Conservation (phyloP, 805 yeast species). For the Nakazawaea siamensis region DNA sequence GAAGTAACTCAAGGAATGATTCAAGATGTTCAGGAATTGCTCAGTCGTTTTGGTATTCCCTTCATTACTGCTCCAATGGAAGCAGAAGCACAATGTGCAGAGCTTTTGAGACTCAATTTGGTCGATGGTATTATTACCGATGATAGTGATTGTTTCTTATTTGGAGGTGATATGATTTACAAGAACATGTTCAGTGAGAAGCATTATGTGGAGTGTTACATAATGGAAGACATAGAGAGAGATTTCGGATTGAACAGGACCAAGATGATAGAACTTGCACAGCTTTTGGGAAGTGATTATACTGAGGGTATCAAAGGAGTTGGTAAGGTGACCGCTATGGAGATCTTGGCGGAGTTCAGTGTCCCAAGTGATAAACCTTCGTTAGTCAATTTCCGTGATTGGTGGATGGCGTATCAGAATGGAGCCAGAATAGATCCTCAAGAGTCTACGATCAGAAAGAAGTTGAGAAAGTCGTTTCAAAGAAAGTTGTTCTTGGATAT, state of each 20-base stretch:
- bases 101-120: conserved; percentile 51
- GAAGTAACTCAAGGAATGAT: conserved; percentile 85
- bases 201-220: conserved; percentile 82
- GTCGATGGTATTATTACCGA: conserved; percentile 97
- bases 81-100: conserved; percentile 98
- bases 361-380: conserved; percentile 18
- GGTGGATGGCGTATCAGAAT: conserved; percentile 47
- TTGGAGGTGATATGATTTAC: conserved; percentile 81
- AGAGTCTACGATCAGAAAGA: conserved; percentile 44
- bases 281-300: conserved; percentile 87
- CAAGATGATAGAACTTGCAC: conserved; percentile 72
- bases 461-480: conserved; percentile 47
- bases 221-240: conserved; percentile 43
- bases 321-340: conserved; percentile 92
- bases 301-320: conserved; percentile 88
- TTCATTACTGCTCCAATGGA: conserved; percentile 96
- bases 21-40: conserved; percentile 80
- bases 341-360: conserved; percentile 79
- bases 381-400: conserved; percentile 33
- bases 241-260: conserved; percentile 59
- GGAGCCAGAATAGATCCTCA: conserved; percentile 28
- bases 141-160: conserved; percentile 92
- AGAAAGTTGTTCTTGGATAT: conserved; percentile 50
- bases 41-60: conserved; percentile 88
- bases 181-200: conserved; percentile 93